A percentile compares a stretch with the other conserved stretches of the same genome.
Evolutionary conservation across 371 early-diverging fungal genomes (phyloP).

Genomic region (Rhizopus arrhizus): DNA sequence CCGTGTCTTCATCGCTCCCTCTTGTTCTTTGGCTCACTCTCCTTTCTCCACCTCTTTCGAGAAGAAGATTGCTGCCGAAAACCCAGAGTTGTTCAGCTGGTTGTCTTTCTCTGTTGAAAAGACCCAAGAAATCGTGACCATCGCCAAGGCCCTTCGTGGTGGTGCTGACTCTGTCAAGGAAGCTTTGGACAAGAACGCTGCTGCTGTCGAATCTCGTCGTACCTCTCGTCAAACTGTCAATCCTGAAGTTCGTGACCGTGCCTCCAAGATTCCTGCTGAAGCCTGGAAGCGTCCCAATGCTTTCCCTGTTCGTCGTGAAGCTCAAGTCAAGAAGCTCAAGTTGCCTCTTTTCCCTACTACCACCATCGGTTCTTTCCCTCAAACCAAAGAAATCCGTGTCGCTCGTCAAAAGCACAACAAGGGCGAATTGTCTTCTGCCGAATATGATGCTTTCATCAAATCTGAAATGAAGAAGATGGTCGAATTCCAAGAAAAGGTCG

Average conservation of each 20-base stretch:
- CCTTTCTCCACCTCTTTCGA: slow-evolving; percentile 89
- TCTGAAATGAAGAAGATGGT: slow-evolving; percentile 84
- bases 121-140: slow-evolving; percentile 74
- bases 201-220: slow-evolving; percentile 73
- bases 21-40: slow-evolving; percentile 91
- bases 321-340: slow-evolving; percentile 79
- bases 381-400: slow-evolving; percentile 93
- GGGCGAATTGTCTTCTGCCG: slow-evolving; percentile 68
- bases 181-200: slow-evolving; percentile 73
- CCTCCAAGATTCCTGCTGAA: slow-evolving; percentile 67
- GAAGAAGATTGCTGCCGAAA: slow-evolving; percentile 67
- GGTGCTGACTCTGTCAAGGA: slow-evolving; percentile 70
- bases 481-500: slow-evolving; percentile 84
- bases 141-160: slow-evolving; percentile 73
- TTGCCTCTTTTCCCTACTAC: slow-evolving; percentile 95
- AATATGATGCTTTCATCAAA: slow-evolving; percentile 86
- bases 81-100: slow-evolving; percentile 87
- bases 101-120: slow-evolving; percentile 93
- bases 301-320: slow-evolving; percentile 74
- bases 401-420: slow-evolving; percentile 89
- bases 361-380: slow-evolving; percentile 98
- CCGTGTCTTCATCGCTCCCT: slow-evolving; percentile 82
- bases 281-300: slow-evolving; percentile 77
- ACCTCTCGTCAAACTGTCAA: slow-evolving; percentile 83
- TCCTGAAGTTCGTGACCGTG: slow-evolving; percentile 78